Conservation (phyloP, 2,329 filamentous ascomycete genomes). For the Akanthomyces dipterigenus region DNA sequence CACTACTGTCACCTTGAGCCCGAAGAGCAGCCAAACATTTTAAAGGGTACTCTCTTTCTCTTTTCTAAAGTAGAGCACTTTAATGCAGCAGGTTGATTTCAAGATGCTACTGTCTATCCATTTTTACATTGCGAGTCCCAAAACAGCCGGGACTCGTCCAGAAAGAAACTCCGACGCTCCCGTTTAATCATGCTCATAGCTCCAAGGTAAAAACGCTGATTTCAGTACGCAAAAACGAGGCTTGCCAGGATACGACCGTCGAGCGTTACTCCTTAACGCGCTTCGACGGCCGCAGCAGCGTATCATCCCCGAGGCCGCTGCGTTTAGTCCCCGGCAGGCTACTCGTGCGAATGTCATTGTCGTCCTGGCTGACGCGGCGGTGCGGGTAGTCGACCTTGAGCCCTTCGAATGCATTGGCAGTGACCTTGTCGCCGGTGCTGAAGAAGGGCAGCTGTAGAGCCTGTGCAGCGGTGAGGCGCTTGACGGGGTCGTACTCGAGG, state of each 20-base stretch:
- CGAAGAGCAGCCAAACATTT: too few species aligned
- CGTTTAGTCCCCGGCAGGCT: slow-evolving; percentile 88
- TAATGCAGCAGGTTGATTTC: too few species aligned
- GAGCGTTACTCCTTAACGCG: slow-evolving; percentile 47
- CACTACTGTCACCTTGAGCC: too few species aligned
- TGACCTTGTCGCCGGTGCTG: slow-evolving; percentile 63
- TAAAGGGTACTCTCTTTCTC: too few species aligned
- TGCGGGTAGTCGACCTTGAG: slow-evolving; percentile 84
- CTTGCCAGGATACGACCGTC: not conserved
- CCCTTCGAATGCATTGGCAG: slow-evolving; percentile 84
- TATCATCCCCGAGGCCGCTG: slow-evolving; percentile 77
- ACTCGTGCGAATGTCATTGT: slow-evolving; percentile 89
- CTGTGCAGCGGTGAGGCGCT: slow-evolving; percentile 77
- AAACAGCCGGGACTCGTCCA: too few species aligned
- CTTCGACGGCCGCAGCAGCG: slow-evolving; percentile 56
- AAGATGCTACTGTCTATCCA: too few species aligned
- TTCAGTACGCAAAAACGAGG: too few species aligned
- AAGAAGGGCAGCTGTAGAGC: slow-evolving; percentile 93
- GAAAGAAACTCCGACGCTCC: not conserved
- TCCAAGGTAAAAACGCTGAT: too few species aligned
- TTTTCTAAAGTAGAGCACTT: too few species aligned
- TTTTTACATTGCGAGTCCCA: too few species aligned
- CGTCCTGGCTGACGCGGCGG: slow-evolving; percentile 83
- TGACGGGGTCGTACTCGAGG: slow-evolving; percentile 87
- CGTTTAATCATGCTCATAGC: not conserved